phyloP scores from a whole-genome alignment of 2,329 filamentous ascomycete species.

The Calonectria montana region DNA sequence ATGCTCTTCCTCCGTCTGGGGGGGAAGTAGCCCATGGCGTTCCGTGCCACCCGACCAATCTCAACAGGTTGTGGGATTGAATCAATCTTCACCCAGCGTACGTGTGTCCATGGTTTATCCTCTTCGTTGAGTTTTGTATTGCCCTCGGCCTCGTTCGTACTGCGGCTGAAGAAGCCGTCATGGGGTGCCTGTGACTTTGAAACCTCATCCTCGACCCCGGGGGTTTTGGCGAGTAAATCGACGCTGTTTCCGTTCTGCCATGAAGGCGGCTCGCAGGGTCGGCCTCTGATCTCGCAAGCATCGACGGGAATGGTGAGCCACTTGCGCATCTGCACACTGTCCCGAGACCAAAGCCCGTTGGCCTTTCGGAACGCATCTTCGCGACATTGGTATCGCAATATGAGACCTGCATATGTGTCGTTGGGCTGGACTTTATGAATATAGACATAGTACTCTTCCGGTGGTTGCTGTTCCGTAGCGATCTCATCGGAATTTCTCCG shows the following conservation, averaged over 20 bases:
- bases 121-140: conserved; percentile 44
- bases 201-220: conserved; percentile 45
- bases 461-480: conserved; percentile 64
- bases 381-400: conserved; percentile 89
- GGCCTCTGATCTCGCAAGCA: conserved; percentile 85
- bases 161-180: conserved; percentile 56
- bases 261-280: conserved; percentile 68
- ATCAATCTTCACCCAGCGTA: conserved; percentile 88
- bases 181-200: conserved; percentile 43
- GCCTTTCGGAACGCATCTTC: conserved; percentile 85
- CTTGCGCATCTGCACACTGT: conserved; percentile 87
- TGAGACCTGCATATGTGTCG: conserved; percentile 92
- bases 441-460: conserved; percentile 86
- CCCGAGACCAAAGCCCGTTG: conserved; percentile 95
- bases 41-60: conserved; percentile 85
- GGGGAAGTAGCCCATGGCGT: conserved; percentile 90
- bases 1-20: conserved; percentile 88
- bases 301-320: conserved; percentile 88
- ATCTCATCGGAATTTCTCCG: conserved; percentile 76
- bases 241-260: conserved; percentile 53
- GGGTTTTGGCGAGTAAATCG: conserved; percentile 65
- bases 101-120: conserved; percentile 84
- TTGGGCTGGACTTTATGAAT: conserved; percentile 84
- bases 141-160: conserved; percentile 47
- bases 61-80: conserved; percentile 77